Conservation (phyloP, 345 rosid species). For the Brassica juncea region DNA sequence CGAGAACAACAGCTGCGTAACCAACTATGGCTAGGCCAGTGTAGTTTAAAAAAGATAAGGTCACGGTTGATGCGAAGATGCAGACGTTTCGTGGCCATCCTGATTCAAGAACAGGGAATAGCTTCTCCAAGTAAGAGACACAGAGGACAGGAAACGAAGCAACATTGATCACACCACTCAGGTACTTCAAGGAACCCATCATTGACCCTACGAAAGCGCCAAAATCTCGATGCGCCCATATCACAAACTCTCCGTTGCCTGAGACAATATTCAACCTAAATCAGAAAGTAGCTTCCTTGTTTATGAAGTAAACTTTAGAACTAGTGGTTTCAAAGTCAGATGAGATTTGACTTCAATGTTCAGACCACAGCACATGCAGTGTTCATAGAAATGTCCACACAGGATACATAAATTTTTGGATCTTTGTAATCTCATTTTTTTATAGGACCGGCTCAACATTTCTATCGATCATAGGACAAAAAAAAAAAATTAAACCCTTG, state of each 20-base stretch:
- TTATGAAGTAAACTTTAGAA: not conserved
- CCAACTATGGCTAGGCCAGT: constrained; percentile 77
- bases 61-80: constrained; percentile 42
- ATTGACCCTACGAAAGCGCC: constrained; percentile 70
- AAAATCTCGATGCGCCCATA: constrained; percentile 78
- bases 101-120: constrained; percentile 47
- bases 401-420: not conserved
- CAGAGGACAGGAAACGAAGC: constrained; percentile 78
- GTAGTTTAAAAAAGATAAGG: constrained; percentile 66
- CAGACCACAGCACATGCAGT: not conserved
- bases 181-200: constrained; percentile 83
- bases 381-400: constrained; percentile 5
- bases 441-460: not conserved
- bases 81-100: constrained; percentile 63
- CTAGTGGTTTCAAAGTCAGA: not conserved
- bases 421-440: not conserved
- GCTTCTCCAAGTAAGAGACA: constrained; percentile 59
- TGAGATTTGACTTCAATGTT: not conserved
- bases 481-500: not conserved
- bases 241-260: constrained; percentile 83
- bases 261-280: not conserved
- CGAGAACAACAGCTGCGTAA: constrained; percentile 64
- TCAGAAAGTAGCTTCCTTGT: constrained; percentile 22
- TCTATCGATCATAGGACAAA: not conserved
- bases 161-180: constrained; percentile 78